Base-by-base conservation (phyloP, 352 stramenopile species). In the Blastocystis sp. region DNA sequence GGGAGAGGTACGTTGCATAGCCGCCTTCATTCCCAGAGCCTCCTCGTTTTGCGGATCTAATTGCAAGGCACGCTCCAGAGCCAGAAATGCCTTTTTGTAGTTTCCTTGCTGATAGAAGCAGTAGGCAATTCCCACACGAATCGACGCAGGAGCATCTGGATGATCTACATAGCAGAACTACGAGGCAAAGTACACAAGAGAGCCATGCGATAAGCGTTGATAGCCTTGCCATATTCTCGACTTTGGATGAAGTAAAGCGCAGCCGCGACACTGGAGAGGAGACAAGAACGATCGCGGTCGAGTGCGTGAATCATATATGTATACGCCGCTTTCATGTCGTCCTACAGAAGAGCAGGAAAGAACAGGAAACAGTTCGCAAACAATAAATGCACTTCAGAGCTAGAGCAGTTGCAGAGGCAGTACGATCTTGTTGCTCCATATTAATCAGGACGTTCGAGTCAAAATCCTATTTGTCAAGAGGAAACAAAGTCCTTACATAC, bases 311-410 rank as follows among this genome's bases (percentile, higher is more conserved):
- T 59, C 73, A 84, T 84, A 37, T 66, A 84, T 6, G 47, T 66
- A 37, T 43, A 43, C 29, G 73, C 73, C 20, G 53, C 55, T 53
- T 84, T 84, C 73, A 84, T 45, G 55, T 84, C 53, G 56, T 84
- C 73, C 73, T 84, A 68, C 15, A n/a, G 15, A n/a, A 39, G 0
- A 47, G 7, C 11, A 47, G 34, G n/a, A 39, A n/a, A 50, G 5
- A 23, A 23, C 9, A 50, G 29, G 7, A 26, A n/a, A 84, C 73
- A 15, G 73, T 69, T n/a, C 73, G 73, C 13, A 84, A 55, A 68
- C 73, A 84, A 34, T 84, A 84, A 55, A 84, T 84, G 56, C 73
- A 84, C 73, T 84, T 84, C 73, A 84, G 20, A n/a, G 73, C 73
- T n/a, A 84, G 26, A 26, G 73, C 45, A 11, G 73, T 84, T 20